Evolutionary conservation across 2,329 filamentous ascomycete genomes (phyloP), one percentile per base, ranked within the genome.

Genomic region (Phyllosticta citrichinensis): DNA sequence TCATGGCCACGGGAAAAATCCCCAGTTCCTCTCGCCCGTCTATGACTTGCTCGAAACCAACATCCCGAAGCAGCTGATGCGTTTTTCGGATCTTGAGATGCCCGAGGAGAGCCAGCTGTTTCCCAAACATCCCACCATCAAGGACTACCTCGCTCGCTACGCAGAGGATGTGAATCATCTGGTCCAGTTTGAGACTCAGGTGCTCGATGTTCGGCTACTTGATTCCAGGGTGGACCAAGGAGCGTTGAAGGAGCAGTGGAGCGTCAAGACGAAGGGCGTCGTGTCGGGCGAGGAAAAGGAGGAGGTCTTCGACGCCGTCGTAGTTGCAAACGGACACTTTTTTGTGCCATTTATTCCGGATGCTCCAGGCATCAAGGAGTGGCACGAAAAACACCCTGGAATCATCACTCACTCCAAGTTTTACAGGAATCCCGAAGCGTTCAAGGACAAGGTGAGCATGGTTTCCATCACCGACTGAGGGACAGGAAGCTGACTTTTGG

Each of bases 1-100:
- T 60, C 62, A 64, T 17, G 62, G 63, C 30, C 56, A 63, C 10
- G 56, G 64, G 5, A 69, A 71, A 30, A 63, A 81, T 0, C 82
- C 87, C 5, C 73, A 85, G 2, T 96, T 93, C 68, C 79, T 89
- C n/a, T 90, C 88, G 19, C 88, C 92, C 2, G 83, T 96, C 74
- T 97, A 97, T 72, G 84, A 91, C 55, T 76, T 81, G 24, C 77
- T 97, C 17, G 87, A 96, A 68, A 91, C 92, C 22, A 97, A 97
- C 71, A 91, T 97, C 55, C 89, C 91, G 0, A 84, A 87, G 62
- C 79, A 80, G 0, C 71, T 97, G 58, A 97, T 97, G 93, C 77
- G 80, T 3, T 97, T 86, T 71, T 87, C 86, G 4, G 88, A 93
- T 65, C 76, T 83, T 6, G 71, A 81, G 0, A 94, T 94, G 68